Percentiles rank a stretch among this genome's conserved stretches.
phyloP scores from a whole-genome alignment of 73 alveolate genomes.

The Paramecium octaurelia region DNA sequence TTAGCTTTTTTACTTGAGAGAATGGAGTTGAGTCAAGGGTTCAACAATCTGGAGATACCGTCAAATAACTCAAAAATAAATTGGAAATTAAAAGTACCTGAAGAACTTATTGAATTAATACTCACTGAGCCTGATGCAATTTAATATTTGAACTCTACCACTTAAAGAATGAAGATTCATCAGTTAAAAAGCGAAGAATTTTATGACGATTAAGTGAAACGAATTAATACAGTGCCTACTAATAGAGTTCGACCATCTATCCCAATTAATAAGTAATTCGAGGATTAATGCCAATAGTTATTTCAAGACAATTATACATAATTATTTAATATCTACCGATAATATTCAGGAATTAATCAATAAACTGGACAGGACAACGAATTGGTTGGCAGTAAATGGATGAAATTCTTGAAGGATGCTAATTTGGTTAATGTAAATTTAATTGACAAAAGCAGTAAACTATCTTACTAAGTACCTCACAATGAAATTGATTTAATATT shows the following conservation, averaged over 20 bases:
- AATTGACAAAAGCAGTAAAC: neutral
- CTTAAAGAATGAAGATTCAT: neutral
- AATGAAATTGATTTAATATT: constrained; percentile 66
- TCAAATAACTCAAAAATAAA: neutral
- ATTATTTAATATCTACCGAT: neutral
- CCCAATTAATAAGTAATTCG: neutral
- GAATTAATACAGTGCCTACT: neutral
- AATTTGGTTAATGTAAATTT: neutral
- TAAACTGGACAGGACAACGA: constrained; percentile 27
- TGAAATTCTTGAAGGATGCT: constrained; percentile 18
- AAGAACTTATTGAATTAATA: constrained; percentile 7
- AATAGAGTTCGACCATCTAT: neutral
- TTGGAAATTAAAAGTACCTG: constrained; percentile 31
- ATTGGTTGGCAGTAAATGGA: constrained; percentile 20
- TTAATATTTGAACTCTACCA: neutral
- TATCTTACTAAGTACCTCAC: neutral
- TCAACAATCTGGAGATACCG: constrained; percentile 10
- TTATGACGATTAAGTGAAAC: neutral
- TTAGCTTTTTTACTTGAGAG: constrained; percentile 47
- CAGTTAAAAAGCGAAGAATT: neutral
- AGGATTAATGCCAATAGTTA: neutral
- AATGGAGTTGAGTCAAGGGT: constrained; percentile 51
- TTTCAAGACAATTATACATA: neutral
- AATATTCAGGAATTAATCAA: constrained; percentile 4
- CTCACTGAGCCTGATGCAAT: neutral